Evolutionary conservation across 2,329 filamentous ascomycete species (phyloP), one percentile per base, ranked within the genome.

Genomic region (Dryadomyces sulphureus): DNA sequence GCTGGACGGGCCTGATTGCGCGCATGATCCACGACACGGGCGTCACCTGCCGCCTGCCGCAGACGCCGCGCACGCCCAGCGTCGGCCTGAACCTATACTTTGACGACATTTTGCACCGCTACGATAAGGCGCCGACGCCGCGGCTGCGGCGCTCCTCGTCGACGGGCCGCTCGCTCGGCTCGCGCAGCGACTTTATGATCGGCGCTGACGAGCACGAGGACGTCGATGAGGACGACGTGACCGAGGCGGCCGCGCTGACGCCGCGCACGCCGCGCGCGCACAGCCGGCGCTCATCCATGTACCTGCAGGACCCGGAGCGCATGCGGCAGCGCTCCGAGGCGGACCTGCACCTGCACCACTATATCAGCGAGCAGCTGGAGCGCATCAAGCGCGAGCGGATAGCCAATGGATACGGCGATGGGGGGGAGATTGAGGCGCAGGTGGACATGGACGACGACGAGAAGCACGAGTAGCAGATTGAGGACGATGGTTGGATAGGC

Each of bases 11-110:
- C 21, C 65, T 96, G 54, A 88, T 96, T 60, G 90, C 90, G 22
- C 89, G 93, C 64, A 84, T 96, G 77, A 96, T 96, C 49, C 90
- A 96, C 56, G 92, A 96, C 59, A 95, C 90, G 54, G 90, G 89
- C 54, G 74, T 93, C 59, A 92, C 79, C 60, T 94, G 89, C 61
- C 85, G 89, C 56, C 78, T 94, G 14, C 89, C 90, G 1, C 87
- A 95, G 57, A 96, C 92, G 1, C 92, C 92, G 14, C 84, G 88
- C 43, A 93, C 88, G 3, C 89, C 90, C 2, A 79, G 81, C 2
- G 76, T 78, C 1, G 87, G 81, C 36, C 90, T 93, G 64, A 75
- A 83, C 7, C 89, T 95, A 61, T 96, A 96, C 69, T 96, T 96
- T 59, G 90, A 96, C 57, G 90, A 96, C 57, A 77, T 88, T 49